Conservation (phyloP, 495 filamentous ascomycete species). For the Penicillium subrubescens region DNA sequence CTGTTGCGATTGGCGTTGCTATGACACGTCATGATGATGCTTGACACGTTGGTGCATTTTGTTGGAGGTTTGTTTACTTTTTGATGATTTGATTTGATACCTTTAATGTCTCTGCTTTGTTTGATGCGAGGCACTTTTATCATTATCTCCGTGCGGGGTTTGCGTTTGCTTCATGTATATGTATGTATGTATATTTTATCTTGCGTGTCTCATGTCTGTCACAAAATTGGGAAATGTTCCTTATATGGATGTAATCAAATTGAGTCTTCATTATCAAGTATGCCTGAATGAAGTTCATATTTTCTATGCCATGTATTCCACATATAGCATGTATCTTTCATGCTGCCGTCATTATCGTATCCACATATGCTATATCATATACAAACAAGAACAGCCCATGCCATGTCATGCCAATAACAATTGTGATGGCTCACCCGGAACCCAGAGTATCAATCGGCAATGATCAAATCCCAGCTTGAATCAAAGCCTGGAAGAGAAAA, state of each 20-base stretch:
- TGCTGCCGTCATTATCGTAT: slow-evolving; percentile 22
- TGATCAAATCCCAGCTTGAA: background rate
- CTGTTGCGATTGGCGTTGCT: slow-evolving; percentile 1
- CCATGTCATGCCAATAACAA: background rate
- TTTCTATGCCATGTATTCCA: background rate
- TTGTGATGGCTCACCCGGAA: background rate
- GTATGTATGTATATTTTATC: background rate
- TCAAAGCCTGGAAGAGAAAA: background rate
- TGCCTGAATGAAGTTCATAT: background rate
- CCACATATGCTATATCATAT: slow-evolving; percentile 18
- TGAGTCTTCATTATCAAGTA: background rate
- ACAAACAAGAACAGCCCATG: slow-evolving; percentile 10
- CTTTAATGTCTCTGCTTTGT: background rate
- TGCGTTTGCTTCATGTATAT: background rate
- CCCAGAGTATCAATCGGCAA: background rate
- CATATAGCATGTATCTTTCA: background rate
- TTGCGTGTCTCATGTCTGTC: background rate
- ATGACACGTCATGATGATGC: slow-evolving; percentile 2
- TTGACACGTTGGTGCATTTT: slow-evolving; percentile 1
- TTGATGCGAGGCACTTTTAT: too few species aligned
- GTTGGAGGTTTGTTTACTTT: background rate
- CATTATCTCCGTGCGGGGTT: background rate
- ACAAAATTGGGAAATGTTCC: background rate
- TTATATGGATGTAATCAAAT: background rate
- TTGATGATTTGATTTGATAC: slow-evolving; percentile 1